Evolutionary conservation across 1,284 basidiomycete genomes (phyloP), one percentile per base, ranked within the genome.

Genomic region (Vanrija sp.): DNA sequence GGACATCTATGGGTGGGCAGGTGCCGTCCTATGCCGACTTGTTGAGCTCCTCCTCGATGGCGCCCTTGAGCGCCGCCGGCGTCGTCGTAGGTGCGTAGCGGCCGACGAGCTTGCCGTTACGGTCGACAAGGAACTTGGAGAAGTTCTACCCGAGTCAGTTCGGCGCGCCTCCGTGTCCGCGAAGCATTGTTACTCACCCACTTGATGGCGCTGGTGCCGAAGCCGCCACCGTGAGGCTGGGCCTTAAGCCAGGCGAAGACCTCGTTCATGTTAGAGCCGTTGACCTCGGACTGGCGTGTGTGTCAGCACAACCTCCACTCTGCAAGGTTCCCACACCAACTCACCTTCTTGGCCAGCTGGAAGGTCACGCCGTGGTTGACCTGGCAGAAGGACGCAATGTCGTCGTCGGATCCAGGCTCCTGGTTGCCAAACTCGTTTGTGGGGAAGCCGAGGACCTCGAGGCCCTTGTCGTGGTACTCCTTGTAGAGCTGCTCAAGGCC

Each of bases 201-300:
- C 58, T 76, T 76, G 65, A 76, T 70, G 20, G 66, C 48, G 4
- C 66, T 70, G 27, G 66, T 69, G 20, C 69, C 65, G 7, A 71
- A 42, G 19, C 71, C 71, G 24, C 56, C 59, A 7, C 60, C 63
- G 14, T 53, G 54, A 4, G 56, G 37, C 47, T 72, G 66, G 43
- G 78, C 77, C 81, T 95, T 95, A 66, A 95, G 82, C 83, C 84
- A 94, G 57, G 87, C 83, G 79, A 84, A 94, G 8, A 91, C 88
- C 66, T 88, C 82, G 75, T 89, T 91, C 63, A 81, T 76, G 61
- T 78, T 71, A 66, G 86, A 83, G 12, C 92, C 91, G 72, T 95
- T 96, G 51, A 95, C 92, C 50, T 95, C 87, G n/a, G 87, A 86
- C 72, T 75, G 48, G 47, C 3, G n/a, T 3, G 38, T 39, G 16